Percentiles rank a stretch among this genome's conserved stretches.
phyloP scores from a whole-genome alignment of 1,284 basidiomycete species.

The Afroboletus lepidellus region DNA sequence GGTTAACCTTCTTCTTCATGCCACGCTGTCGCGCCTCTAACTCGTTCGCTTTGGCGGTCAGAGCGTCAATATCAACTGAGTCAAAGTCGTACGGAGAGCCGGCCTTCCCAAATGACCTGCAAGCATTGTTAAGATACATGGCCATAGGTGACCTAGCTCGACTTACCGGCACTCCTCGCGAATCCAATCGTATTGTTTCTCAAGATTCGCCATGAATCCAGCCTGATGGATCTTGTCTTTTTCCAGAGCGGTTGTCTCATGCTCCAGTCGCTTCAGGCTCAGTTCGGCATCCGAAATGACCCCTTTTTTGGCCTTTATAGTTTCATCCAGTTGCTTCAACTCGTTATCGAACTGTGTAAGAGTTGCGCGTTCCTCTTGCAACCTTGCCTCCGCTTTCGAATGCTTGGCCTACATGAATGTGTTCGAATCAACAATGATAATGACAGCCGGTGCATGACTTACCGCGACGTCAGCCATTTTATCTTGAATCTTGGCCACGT shows the following conservation, averaged over 20 bases:
- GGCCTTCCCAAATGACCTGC: slow-evolving; percentile 77
- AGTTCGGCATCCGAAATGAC: slow-evolving; percentile 74
- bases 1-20: slow-evolving; percentile 95
- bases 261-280: slow-evolving; percentile 56
- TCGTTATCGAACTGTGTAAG: slow-evolving; percentile 88
- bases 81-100: slow-evolving; percentile 86
- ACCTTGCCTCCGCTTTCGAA: slow-evolving; percentile 66
- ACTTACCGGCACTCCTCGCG: slow-evolving; percentile 74
- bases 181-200: slow-evolving; percentile 90
- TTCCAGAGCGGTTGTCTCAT: slow-evolving; percentile 47
- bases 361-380: slow-evolving; percentile 83
- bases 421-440: neutral
- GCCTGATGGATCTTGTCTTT: slow-evolving; percentile 53
- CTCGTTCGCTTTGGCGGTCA: slow-evolving; percentile 70
- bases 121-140: slow-evolving; percentile 1
- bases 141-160: neutral
- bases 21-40: slow-evolving; percentile 81
- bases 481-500: slow-evolving; percentile 60
- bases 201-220: slow-evolving; percentile 58
- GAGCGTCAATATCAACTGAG: slow-evolving; percentile 63
- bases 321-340: slow-evolving; percentile 76
- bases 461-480: slow-evolving; percentile 59
- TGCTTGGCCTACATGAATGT: slow-evolving; percentile 46
- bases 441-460: neutral
- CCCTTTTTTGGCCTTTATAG: slow-evolving; percentile 81